A percentile compares a stretch with the other conserved stretches of the same genome.
Conservation (phyloP, 805 yeast genomes). For the Myxozyma melibiosi region DNA sequence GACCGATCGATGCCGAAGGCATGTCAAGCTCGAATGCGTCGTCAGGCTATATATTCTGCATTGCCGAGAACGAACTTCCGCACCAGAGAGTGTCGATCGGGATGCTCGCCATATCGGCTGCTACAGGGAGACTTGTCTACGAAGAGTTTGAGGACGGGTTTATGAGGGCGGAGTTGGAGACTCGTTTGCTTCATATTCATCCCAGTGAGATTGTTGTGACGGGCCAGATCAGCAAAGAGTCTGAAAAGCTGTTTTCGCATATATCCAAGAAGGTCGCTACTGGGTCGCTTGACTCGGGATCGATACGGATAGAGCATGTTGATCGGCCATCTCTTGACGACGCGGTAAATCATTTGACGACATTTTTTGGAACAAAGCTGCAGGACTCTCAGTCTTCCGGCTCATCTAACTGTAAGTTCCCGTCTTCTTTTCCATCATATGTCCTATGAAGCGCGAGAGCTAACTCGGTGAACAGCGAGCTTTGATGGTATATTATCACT, state of each 20-base stretch:
- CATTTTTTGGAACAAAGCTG: constrained; percentile 13
- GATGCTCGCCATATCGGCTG: constrained; percentile 66
- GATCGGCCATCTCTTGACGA: constrained; percentile 16
- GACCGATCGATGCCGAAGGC: constrained; percentile 43
- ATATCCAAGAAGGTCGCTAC: neutral
- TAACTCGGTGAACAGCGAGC: neutral
- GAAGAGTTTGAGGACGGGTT: constrained; percentile 69
- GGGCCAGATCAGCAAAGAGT: constrained; percentile 46
- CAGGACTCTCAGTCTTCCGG: constrained; percentile 14
- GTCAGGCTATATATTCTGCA: constrained; percentile 28
- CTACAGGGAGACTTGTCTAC: constrained; percentile 72
- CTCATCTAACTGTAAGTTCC: constrained; percentile 1
- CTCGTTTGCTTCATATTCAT: constrained; percentile 68
- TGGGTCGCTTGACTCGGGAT: constrained; percentile 5
- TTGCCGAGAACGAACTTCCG: constrained; percentile 19
- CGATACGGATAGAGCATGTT: constrained; percentile 29
- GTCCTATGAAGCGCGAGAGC: neutral
- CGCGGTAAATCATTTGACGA: constrained; percentile 6
- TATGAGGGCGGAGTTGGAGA: constrained; percentile 65
- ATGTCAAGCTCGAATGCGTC: constrained; percentile 16
- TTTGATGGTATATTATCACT: constrained; percentile 37
- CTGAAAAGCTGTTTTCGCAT: constrained; percentile 36
- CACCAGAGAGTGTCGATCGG: constrained; percentile 40
- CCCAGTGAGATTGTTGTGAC: constrained; percentile 73
- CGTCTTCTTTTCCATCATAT: neutral